Conservation (phyloP, 2,329 filamentous ascomycete genomes). For the Cladophialophora immunda region DNA sequence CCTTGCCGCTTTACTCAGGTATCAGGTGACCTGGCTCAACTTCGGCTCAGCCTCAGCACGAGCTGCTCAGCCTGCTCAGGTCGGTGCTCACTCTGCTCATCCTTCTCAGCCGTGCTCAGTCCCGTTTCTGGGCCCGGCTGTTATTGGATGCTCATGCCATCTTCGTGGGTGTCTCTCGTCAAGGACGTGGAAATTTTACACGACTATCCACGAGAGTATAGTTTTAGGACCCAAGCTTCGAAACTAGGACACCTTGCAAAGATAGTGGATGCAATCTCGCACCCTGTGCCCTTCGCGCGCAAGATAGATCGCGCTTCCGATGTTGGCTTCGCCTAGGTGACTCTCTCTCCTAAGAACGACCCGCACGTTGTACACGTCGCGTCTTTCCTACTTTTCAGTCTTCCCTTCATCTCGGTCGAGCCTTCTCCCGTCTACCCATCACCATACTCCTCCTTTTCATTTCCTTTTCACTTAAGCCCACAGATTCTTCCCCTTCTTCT, state of each 20-base stretch:
- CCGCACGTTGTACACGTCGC: slow-evolving; percentile 7
- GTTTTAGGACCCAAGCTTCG: slow-evolving; percentile 14
- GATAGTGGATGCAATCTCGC: slow-evolving; percentile 13
- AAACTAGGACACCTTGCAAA: slow-evolving; percentile 17
- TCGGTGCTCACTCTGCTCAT: background rate
- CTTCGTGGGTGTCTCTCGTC: slow-evolving; percentile 1
- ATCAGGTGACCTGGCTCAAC: too few species aligned
- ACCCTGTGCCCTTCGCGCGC: background rate
- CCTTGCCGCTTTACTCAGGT: too few species aligned
- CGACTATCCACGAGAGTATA: slow-evolving; percentile 12
- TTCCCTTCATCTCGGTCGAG: background rate
- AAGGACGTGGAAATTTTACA: slow-evolving; percentile 15
- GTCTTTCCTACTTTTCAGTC: slow-evolving; percentile 3
- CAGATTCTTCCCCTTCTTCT: too few species aligned
- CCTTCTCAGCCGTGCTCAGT: slow-evolving; percentile 12
- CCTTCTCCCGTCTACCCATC: slow-evolving; percentile 4
- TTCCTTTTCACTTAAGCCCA: background rate
- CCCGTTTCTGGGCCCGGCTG: slow-evolving; percentile 1
- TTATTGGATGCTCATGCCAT: slow-evolving; percentile 14
- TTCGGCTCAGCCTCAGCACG: background rate
- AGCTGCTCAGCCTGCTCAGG: slow-evolving; percentile 6
- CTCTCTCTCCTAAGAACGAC: slow-evolving; percentile 13
- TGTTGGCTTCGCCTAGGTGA: slow-evolving; percentile 8
- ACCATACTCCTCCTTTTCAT: background rate
- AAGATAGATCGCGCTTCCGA: slow-evolving; percentile 8